A percentile compares a stretch with the other conserved stretches of the same genome.
phyloP scores from a whole-genome alignment of 2,329 filamentous ascomycete species.

The Alternaria angustiovoidea region DNA sequence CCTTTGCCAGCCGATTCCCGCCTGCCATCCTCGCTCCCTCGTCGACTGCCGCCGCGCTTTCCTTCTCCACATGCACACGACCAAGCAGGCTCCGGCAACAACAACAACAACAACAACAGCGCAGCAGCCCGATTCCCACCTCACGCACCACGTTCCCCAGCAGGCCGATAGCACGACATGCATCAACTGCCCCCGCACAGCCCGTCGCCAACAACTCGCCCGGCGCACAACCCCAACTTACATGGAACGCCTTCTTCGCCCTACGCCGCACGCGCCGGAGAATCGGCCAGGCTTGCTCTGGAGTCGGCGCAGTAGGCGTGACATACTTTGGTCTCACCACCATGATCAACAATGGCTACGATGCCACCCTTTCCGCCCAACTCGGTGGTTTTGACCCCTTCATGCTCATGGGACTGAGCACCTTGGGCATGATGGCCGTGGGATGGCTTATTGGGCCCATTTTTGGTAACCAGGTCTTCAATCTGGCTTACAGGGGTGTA shows the following conservation, averaged over 20 bases:
- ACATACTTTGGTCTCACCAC: slow-evolving; percentile 70
- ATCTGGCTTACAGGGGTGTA: slow-evolving; percentile 74
- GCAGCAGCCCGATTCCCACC: slow-evolving; percentile 21
- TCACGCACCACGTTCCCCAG: slow-evolving; percentile 13
- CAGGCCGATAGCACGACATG: slow-evolving; percentile 28
- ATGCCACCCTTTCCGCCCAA: slow-evolving; percentile 69
- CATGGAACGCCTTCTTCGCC: slow-evolving; percentile 92
- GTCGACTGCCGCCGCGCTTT: slow-evolving; percentile 27
- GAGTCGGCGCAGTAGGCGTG: slow-evolving; percentile 68
- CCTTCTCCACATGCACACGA: slow-evolving; percentile 42
- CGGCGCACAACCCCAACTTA: slow-evolving; percentile 45
- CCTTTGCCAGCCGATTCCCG: slow-evolving; percentile 39
- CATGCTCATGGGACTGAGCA: slow-evolving; percentile 82
- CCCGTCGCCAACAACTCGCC: slow-evolving; percentile 24
- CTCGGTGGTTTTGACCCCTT: slow-evolving; percentile 90
- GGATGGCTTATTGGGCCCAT: slow-evolving; percentile 91
- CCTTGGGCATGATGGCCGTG: slow-evolving; percentile 75
- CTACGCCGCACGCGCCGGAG: slow-evolving; percentile 85
- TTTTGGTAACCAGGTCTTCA: slow-evolving; percentile 81
- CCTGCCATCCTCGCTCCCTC: slow-evolving; percentile 37
- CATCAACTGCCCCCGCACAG: slow-evolving; percentile 33
- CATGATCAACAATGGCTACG: slow-evolving; percentile 75
- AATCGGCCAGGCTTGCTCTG: slow-evolving; percentile 81
- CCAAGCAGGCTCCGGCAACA: slow-evolving; percentile 30
- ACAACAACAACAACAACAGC: slow-evolving; percentile 22